A percentile compares a stretch with the other conserved stretches of the same genome.
These are phyloP conservation scores for Trichophyton verrucosum DNA, from an alignment of 2,329 filamentous ascomycete genomes.

Conservation along the genomic window DNA sequence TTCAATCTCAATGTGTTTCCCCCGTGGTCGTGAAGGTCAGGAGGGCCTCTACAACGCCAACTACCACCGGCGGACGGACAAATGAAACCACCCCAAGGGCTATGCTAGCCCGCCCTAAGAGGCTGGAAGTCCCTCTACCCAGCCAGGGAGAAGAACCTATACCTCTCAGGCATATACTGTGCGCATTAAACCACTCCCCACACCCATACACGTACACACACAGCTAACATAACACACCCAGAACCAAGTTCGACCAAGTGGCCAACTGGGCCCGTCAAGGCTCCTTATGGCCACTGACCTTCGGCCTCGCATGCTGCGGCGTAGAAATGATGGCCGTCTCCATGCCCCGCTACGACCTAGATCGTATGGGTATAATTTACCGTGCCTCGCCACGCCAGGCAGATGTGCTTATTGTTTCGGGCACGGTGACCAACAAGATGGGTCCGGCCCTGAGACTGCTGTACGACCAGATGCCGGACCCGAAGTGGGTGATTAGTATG, in stretches of 20 bases:
- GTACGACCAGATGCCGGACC: slow-evolving; percentile 93
- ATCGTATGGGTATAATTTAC: slow-evolving; percentile 82
- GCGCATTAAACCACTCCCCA: neutral
- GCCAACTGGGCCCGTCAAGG: slow-evolving; percentile 75
- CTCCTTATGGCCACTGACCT: slow-evolving; percentile 80
- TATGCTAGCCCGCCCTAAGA: neutral
- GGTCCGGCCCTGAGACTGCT: slow-evolving; percentile 78
- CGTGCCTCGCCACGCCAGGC: slow-evolving; percentile 76
- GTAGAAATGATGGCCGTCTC: slow-evolving; percentile 90
- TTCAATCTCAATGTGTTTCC: neutral
- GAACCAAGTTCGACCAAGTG: slow-evolving; percentile 65
- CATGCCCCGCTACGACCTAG: slow-evolving; percentile 78
- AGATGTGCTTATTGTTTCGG: slow-evolving; percentile 88
- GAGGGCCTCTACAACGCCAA: neutral
- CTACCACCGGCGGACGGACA: neutral
- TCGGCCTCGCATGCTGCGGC: slow-evolving; percentile 78
- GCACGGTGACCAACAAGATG: slow-evolving; percentile 94
- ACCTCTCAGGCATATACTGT: neutral
- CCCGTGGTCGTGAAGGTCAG: neutral
- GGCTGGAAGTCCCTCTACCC: neutral
- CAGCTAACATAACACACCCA: slow-evolving; percentile 22
- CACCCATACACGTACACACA: neutral
- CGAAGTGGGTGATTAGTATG: slow-evolving; percentile 77
- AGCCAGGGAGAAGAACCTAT: slow-evolving; percentile 1
- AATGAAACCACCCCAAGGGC: neutral